Conservation (phyloP, 805 yeast species). For the Pichia occidentalis region DNA sequence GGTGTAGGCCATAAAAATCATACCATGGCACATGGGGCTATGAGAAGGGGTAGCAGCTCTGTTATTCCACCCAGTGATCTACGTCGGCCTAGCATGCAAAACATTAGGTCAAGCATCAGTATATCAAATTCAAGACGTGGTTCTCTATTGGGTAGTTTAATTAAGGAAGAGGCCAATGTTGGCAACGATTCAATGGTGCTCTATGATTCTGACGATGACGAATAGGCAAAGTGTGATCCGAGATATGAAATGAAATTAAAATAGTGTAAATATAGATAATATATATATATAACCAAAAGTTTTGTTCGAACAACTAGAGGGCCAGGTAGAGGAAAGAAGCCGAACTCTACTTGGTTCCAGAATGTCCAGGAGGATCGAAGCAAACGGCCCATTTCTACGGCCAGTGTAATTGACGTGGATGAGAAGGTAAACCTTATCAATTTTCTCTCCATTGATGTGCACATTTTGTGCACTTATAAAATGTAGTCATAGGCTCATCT, state of each 20-base stretch:
- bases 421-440: conserved; percentile 25
- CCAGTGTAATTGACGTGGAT: too few relatives aligned
- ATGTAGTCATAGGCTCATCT: conserved; percentile 99
- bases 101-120: conserved; percentile 5
- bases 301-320: too few relatives aligned
- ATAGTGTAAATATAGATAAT: too few relatives aligned
- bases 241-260: too few relatives aligned
- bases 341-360: too few relatives aligned
- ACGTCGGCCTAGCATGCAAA: conserved; percentile 8
- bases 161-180: conserved; percentile 10
- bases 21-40: neutral
- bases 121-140: conserved; percentile 15
- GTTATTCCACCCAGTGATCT: conserved; percentile 12
- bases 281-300: too few relatives aligned
- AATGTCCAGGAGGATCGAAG: too few relatives aligned
- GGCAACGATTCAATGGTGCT: conserved; percentile 15
- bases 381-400: too few relatives aligned
- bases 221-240: conserved; percentile 15
- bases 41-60: conserved; percentile 12
- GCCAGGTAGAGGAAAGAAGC: too few relatives aligned
- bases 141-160: conserved; percentile 12
- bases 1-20: neutral
- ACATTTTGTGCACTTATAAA: conserved; percentile 90
- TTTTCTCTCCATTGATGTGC: conserved; percentile 97
- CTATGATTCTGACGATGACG: conserved; percentile 19